Conservation (phyloP, 371 early-diverging fungal genomes). For the Zopfochytrium polystomum region DNA sequence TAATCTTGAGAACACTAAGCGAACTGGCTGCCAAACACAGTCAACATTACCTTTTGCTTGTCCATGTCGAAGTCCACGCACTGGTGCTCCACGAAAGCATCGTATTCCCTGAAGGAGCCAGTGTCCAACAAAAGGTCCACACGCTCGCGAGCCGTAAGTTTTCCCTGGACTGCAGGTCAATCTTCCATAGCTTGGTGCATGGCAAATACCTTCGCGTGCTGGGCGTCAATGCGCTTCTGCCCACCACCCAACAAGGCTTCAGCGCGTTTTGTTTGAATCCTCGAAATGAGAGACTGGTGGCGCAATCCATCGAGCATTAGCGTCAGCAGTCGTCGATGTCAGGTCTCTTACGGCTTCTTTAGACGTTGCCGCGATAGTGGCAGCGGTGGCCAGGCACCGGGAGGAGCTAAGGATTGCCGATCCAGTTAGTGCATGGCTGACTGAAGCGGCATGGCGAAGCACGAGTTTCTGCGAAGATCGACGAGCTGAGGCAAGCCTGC, state of each 20-base stretch:
- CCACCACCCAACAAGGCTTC: slow-evolving; percentile 83
- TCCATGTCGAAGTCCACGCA: slow-evolving; percentile 93
- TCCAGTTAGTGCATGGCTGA: too few species aligned
- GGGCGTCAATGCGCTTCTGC: slow-evolving; percentile 73
- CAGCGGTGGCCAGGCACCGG: slow-evolving; percentile 12
- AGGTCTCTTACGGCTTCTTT: slow-evolving; percentile 5
- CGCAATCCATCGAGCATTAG: neutral
- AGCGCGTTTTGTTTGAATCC: slow-evolving; percentile 70
- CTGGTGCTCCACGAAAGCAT: slow-evolving; percentile 92
- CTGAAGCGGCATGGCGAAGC: too few species aligned
- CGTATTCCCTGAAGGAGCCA: slow-evolving; percentile 88
- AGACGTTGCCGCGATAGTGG: neutral
- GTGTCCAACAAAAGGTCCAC: slow-evolving; percentile 81
- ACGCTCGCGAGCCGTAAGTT: slow-evolving; percentile 94
- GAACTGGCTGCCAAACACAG: slow-evolving; percentile 4
- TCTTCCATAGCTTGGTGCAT: neutral
- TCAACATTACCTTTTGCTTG: slow-evolving; percentile 57
- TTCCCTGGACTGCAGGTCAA: slow-evolving; percentile 62
- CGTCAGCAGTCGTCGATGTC: neutral
- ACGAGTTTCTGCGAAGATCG: too few species aligned
- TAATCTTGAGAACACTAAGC: slow-evolving; percentile 43
- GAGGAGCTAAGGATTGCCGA: too few species aligned
- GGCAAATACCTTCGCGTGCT: slow-evolving; percentile 76
- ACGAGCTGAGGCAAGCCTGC: too few species aligned
- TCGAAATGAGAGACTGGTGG: slow-evolving; percentile 41